Percentiles rank a stretch among this genome's conserved stretches.
Conservation (phyloP, 2,329 filamentous ascomycete species). For the Aspergillus ochraceoroseus region DNA sequence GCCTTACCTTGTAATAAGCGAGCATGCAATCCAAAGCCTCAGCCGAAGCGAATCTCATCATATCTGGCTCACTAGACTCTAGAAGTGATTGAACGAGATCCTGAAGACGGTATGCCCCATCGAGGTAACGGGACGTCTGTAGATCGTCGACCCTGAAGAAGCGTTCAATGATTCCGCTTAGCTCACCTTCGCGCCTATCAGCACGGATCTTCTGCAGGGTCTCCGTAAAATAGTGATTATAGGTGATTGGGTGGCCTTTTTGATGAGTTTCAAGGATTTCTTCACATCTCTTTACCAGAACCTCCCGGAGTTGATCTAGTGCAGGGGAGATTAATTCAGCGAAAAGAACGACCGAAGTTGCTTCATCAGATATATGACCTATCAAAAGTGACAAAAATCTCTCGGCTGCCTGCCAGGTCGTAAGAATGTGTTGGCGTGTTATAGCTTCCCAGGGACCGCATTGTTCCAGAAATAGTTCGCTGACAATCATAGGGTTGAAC, state of each 20-base stretch:
- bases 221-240: slow-evolving; percentile 38
- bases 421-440: slow-evolving; percentile 13
- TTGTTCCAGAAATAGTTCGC: slow-evolving; percentile 58
- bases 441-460: slow-evolving; percentile 28
- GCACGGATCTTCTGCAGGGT: slow-evolving; percentile 27
- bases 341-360: slow-evolving; percentile 27
- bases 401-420: not conserved
- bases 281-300: slow-evolving; percentile 40
- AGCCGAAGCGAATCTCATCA: slow-evolving; percentile 37
- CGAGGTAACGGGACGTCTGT: not conserved
- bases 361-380: slow-evolving; percentile 1
- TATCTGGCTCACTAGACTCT: slow-evolving; percentile 31
- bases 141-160: slow-evolving; percentile 17
- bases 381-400: not conserved
- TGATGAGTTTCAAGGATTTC: slow-evolving; percentile 48
- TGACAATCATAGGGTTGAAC: slow-evolving; percentile 57
- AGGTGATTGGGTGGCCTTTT: slow-evolving; percentile 33
- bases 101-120: slow-evolving; percentile 10
- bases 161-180: slow-evolving; percentile 9
- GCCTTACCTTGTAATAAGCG: slow-evolving; percentile 34
- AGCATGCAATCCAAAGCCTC: slow-evolving; percentile 42
- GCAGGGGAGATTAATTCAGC: slow-evolving; percentile 40
- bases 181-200: slow-evolving; percentile 12
- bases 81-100: slow-evolving; percentile 19
- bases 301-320: slow-evolving; percentile 36